Evolutionary conservation across 257 asterid genomes (phyloP), one percentile per base, ranked within the genome.

Genomic region (Salvia rosmarinus): DNA sequence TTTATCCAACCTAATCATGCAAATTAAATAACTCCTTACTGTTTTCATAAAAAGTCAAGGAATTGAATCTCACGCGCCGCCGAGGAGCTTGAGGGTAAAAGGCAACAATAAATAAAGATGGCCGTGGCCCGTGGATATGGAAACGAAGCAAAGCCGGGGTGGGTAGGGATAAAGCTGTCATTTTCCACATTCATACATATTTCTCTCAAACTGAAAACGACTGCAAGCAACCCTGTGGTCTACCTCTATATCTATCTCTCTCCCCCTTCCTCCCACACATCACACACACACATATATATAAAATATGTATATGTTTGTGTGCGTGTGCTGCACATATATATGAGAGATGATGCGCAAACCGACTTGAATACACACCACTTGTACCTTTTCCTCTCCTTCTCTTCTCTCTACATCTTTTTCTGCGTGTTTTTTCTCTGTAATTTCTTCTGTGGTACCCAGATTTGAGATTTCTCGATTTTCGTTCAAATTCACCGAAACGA

Each of bases 151-250:
- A 73, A 51, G 5, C 25, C n/a, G 12, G 37, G 12, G 19, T 5
- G 0, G 21, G 9, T 52, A 69, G 72, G 81, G 83, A 68, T 71
- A 80, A 74, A 74, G 11, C 57, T 67, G 85, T 77, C 78, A 64
- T 75, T 80, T 68, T 61, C 73, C 63, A 47, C 68, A 28, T 60
- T 75, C 62, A 64, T 65, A 30, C 58, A 79, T 52, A 39, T 71
- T 70, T 80, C 76, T 80, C 75, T 77, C 74, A 9, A 84, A 85
- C 87, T 70, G 88, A 87, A 80, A 87, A 85, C 82, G 90, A 87
- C 87, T 78, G 87, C 87, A 83, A 85, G 85, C 88, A 81, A 87
- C 88, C 88, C 87, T 87, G 85, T 84, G 91, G 87, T 82, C 88
- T 81, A 79, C 83, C 87, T 75, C 61, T 72, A 71, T 56, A 25